These are phyloP conservation scores for Sutorius eximius DNA, from an alignment of 1,284 basidiomycete species.

Conservation along the genomic window DNA sequence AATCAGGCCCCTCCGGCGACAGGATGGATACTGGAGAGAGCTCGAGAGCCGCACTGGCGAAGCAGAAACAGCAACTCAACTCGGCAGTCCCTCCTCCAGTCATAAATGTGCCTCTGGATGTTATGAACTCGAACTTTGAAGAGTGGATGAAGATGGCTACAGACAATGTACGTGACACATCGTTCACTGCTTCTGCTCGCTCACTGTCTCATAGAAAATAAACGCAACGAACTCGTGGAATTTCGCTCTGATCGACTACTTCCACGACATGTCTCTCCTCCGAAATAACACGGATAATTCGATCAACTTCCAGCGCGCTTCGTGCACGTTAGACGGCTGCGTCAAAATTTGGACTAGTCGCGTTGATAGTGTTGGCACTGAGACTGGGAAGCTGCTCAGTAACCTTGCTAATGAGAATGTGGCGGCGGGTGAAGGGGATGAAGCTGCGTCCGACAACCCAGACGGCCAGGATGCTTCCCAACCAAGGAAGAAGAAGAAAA, in stretches of 20 bases:
- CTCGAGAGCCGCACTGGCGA: slow-evolving; percentile 42
- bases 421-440: slow-evolving; percentile 60
- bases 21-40: slow-evolving; percentile 41
- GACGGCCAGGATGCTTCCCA: slow-evolving; percentile 56
- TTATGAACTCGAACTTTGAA: slow-evolving; percentile 90
- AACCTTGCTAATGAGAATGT: slow-evolving; percentile 79
- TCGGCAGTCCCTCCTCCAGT: slow-evolving; percentile 57
- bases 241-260: slow-evolving; percentile 98
- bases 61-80: slow-evolving; percentile 62
- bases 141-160: slow-evolving; percentile 99
- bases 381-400: slow-evolving; percentile 93
- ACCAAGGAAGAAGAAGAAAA: slow-evolving; percentile 60
- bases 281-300: slow-evolving; percentile 89
- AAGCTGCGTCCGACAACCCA: slow-evolving; percentile 58
- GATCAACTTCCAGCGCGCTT: slow-evolving; percentile 99
- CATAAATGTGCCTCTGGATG: slow-evolving; percentile 67
- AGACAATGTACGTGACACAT: slow-evolving; percentile 76
- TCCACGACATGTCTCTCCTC: slow-evolving; percentile 97
- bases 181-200: slow-evolving; percentile 3
- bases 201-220: slow-evolving; percentile 78
- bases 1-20: slow-evolving; percentile 52
- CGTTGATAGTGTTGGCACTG: slow-evolving; percentile 95
- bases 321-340: slow-evolving; percentile 96
- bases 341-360: slow-evolving; percentile 99
- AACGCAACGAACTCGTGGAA: slow-evolving; percentile 98